A percentile compares a stretch with the other conserved stretches of the same genome.
phyloP scores from a whole-genome alignment of 768 basidiomycete genomes.

The Trametes cingulata region DNA sequence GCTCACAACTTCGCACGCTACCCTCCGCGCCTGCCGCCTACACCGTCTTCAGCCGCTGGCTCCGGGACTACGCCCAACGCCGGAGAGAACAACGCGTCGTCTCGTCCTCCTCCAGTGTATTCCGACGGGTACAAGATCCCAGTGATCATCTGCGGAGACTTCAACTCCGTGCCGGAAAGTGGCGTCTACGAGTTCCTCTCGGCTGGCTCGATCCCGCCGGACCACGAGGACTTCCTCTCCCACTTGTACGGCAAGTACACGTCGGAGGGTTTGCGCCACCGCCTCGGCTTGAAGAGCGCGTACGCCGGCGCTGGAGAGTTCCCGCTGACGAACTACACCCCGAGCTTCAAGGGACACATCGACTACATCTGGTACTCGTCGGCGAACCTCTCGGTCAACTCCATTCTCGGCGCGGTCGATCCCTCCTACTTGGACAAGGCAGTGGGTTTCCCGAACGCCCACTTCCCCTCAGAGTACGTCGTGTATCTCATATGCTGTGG shows the following conservation, averaged over 20 bases:
- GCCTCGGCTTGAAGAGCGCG: slow-evolving; percentile 80
- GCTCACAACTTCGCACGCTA: slow-evolving; percentile 81
- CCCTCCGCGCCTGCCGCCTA: slow-evolving; percentile 61
- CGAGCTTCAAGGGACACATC: slow-evolving; percentile 81
- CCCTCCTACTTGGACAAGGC: slow-evolving; percentile 80
- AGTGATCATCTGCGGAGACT: slow-evolving; percentile 90
- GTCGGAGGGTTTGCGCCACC: slow-evolving; percentile 81
- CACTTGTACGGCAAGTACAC: slow-evolving; percentile 93
- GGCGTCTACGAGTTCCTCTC: slow-evolving; percentile 92
- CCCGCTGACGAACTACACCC: slow-evolving; percentile 86
- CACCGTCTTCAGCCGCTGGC: slow-evolving; percentile 31
- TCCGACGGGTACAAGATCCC: slow-evolving; percentile 89
- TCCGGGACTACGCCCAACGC: slow-evolving; percentile 33
- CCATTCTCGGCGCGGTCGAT: slow-evolving; percentile 89
- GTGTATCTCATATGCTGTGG: slow-evolving; percentile 12
- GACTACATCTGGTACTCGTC: slow-evolving; percentile 95
- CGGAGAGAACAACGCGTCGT: slow-evolving; percentile 32
- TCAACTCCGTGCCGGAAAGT: slow-evolving; percentile 84
- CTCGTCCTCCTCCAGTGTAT: slow-evolving; percentile 67
- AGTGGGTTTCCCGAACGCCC: slow-evolving; percentile 95
- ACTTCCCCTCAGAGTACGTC: slow-evolving; percentile 96
- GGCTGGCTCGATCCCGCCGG: slow-evolving; percentile 62
- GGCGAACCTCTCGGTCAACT: slow-evolving; percentile 70
- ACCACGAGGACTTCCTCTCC: slow-evolving; percentile 90
- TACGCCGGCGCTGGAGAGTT: slow-evolving; percentile 66